Base-by-base conservation (phyloP, 352 stramenopile species). In the Pythium aquatile region DNA sequence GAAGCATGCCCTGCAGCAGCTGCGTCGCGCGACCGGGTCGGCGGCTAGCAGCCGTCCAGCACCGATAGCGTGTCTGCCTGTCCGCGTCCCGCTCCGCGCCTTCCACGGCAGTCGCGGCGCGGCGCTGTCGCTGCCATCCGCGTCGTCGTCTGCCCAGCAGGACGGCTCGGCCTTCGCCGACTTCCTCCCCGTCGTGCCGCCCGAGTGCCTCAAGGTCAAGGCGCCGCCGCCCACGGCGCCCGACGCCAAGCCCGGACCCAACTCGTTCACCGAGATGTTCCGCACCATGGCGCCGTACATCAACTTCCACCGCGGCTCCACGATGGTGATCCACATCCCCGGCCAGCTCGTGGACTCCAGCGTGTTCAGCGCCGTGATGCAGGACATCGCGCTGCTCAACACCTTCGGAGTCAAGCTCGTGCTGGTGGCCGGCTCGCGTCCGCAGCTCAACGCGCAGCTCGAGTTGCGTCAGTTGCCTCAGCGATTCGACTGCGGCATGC, bases 271-370 rank as follows among this genome's bases (percentile, higher is more conserved):
- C 0, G 75, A 90, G 63, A 95, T 98, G 91, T 98, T 99, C 76
- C 92, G 96, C 52, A 90, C 91, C 61, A 98, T 97, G 73, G 97
- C 97, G 47, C 97, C 96, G 10, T 99, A 99, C 75, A 99, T 99
- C 70, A 98, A 98, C 61, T 96, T 98, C 65, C 97, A 99, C 76
- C 87, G 96, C 5, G 92, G 91, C 61, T 92, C 93, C 7, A 94
- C 89, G 4, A 98, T 98, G 74, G 96, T 99, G 55, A 96, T 98
- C 69, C 97, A 99, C 68, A 88, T 99, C 66, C 94, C 94, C 1
- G 96, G 96, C 0, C 87, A 97, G 70, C 70, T 99, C 77, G 91
- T 98, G 35, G 96, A 98, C 39, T 96, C 91, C 26, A 79, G 82
- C 61, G 79, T 98, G 17, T 98, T 98, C 49, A 77, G 85, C 55